A percentile compares a stretch with the other conserved stretches of the same genome.
phyloP scores from a whole-genome alignment of 2,329 filamentous ascomycete species.

The Penicillium psychrosexuale region DNA sequence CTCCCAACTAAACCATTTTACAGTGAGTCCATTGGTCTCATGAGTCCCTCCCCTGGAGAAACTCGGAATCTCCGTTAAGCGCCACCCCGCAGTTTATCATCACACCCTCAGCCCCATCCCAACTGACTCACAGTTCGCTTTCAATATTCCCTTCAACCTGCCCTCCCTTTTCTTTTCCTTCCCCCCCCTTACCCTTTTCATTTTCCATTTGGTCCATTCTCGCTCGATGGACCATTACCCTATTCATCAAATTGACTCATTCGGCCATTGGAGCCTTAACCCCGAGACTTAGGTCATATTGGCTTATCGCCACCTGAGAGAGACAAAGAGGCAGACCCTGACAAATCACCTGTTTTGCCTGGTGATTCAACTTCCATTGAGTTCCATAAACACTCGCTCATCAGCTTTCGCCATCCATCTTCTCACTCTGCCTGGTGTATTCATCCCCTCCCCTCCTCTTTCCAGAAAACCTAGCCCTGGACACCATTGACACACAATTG shows the following conservation, averaged over 20 bases:
- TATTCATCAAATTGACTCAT: conserved; percentile 13
- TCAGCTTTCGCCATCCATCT: conserved; percentile 4
- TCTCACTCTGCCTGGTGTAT: neutral
- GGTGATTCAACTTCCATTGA: conserved; percentile 23
- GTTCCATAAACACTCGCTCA: conserved; percentile 15
- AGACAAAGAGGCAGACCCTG: conserved; percentile 15
- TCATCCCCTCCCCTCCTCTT: neutral
- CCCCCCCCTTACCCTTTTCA: neutral
- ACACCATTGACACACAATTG: neutral
- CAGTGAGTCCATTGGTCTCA: conserved; percentile 5
- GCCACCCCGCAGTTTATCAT: conserved; percentile 18
- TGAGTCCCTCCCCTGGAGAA: conserved; percentile 7
- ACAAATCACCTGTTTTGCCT: conserved; percentile 19
- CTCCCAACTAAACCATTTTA: conserved; percentile 1
- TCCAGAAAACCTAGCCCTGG: neutral
- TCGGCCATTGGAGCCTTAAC: conserved; percentile 21
- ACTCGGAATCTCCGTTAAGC: conserved; percentile 7
- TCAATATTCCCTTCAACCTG: conserved; percentile 1
- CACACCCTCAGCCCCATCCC: conserved; percentile 16
- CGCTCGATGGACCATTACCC: neutral
- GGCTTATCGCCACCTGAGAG: conserved; percentile 18
- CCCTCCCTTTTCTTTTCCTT: neutral
- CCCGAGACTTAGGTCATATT: conserved; percentile 9
- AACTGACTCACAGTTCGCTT: conserved; percentile 9
- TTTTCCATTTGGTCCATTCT: neutral